phyloP scores from a whole-genome alignment of 2,329 filamentous ascomycete species.

The Camptophora hylomeconis region DNA sequence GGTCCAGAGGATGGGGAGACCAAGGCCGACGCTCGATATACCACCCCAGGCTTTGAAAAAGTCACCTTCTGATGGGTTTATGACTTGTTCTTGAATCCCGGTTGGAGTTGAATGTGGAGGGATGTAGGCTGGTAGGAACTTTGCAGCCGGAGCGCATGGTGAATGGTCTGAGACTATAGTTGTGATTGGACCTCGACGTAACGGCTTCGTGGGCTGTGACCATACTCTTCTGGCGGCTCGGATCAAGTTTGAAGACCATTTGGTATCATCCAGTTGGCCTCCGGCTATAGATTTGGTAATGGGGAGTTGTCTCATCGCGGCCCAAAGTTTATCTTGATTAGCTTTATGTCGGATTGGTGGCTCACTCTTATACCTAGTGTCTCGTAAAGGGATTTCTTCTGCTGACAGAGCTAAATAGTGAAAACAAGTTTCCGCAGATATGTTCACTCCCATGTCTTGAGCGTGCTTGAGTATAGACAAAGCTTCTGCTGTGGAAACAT shows the following conservation, averaged over 20 bases:
- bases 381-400: slow-evolving; percentile 68
- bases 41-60: slow-evolving; percentile 97
- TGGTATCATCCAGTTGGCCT: too few relatives aligned
- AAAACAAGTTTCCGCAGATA: slow-evolving; percentile 91
- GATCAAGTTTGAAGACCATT: too few relatives aligned
- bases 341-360: slow-evolving; percentile 70
- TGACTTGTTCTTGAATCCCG: slow-evolving; percentile 19
- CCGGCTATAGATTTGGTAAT: too few relatives aligned
- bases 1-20: slow-evolving; percentile 80
- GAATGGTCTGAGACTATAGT: slow-evolving; percentile 94
- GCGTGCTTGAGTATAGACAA: slow-evolving; percentile 70
- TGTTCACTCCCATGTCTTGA: slow-evolving; percentile 59
- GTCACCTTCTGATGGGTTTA: slow-evolving; percentile 42
- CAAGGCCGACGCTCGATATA: slow-evolving; percentile 85
- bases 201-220: too few relatives aligned
- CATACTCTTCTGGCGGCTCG: too few relatives aligned
- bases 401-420: slow-evolving; percentile 80
- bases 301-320: slow-evolving; percentile 51
- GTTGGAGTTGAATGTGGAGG: slow-evolving; percentile 30
- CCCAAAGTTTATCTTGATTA: slow-evolving; percentile 81
- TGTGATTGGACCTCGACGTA: slow-evolving; percentile 63
- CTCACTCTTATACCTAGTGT: slow-evolving; percentile 90
- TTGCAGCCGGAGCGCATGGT: slow-evolving; percentile 88
- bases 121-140: slow-evolving; percentile 66
- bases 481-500: slow-evolving; percentile 77